Base-by-base conservation (phyloP, 345 rosid species). In the Angophora floribunda region DNA sequence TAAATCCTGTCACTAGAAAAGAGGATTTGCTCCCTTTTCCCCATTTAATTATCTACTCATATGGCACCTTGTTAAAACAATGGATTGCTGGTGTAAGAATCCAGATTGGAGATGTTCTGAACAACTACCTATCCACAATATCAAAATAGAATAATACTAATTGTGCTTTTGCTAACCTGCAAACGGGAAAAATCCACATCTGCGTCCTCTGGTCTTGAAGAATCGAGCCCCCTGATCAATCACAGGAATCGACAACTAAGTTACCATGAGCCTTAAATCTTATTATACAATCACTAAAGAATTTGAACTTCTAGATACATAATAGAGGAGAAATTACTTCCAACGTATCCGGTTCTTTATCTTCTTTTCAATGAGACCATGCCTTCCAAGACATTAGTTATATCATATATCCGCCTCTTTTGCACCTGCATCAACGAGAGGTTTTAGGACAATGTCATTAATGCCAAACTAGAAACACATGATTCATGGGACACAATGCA, bases 371-470 rank as follows among this genome's bases (percentile, higher is more conserved):
- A 98, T 97, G 53, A 98, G 98, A 91, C 96, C 99, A 98, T 96
- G 92, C 99, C 99, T 93, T 98, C 99, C 95, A 98, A 90, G 84
- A 98, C 99, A 93, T 98, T 98, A 67, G 99, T 98, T 91, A 98
- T 98, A 93, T 98, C 99, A 79, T 98, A 98, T 90, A 98, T 98
- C 92, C 99, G 96, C 91, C 99, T 94, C 93, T 98, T 97, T 89
- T 98, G 99, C 85, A 96, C 98, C 98, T 95, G 90, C 91, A 87
- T 78, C 84, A 49, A 50, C 26, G 90, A 82, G 75, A 65, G 57
- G 57, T 51, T 41, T 41, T 88, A 49, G 63, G 78, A 67, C 47
- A 88, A 86, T 28, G 80, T 75, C 32, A n/a, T 52, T 51, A 49
- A 82, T 52, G 79, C 32, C 24, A 79, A 55, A n/a, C 79, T 51